Base-by-base conservation (phyloP, 2,329 filamentous ascomycete genomes). In the Xylariaceae sp. region DNA sequence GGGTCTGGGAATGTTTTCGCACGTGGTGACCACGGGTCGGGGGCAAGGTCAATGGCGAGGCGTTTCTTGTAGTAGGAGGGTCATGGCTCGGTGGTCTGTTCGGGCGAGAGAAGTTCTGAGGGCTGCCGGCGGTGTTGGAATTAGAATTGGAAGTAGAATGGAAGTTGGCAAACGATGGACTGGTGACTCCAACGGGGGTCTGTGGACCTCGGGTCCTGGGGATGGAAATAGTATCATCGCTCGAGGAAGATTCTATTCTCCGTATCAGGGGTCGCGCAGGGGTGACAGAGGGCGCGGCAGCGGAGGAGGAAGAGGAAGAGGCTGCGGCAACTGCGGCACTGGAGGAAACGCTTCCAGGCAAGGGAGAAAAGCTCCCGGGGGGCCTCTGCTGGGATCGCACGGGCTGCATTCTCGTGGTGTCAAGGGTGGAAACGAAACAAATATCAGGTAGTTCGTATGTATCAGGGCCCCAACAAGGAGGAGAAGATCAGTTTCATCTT, bases 1-100 rank as follows among this genome's bases (percentile, higher is more conserved):
- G 89, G 7, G 84, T 89, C 64, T 88, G 84, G 58, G 90, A 90
- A 66, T 89, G 83, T 63, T 86, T 87, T 74, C 87, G 65, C 52
- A 69, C 48, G 65, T 74, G 62, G 61, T 67, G 67, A 67, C 62
- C 60, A 70, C 70, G 69, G 65, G 71, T 67, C 18, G 74, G 66
- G 20, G 77, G 75, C 40, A 74, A 69, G 43, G 73, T 78, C 64
- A 78, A 64, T 32, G 79, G 77, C 29, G 78, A 80, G 12, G 70
- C 72, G 65, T 70, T 77, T 58, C 72, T 69, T 45, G 71, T 71
- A 67, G 67, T 63, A 56, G 74, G 68, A 53, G 60, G 52, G 12
- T 66, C 67, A 50, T 69, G 67, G 53, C 53, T 67, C 3, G 72
- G 64, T 23, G 72, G 64, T 23, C 73, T 73, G 5, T 74, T 78